Base-by-base conservation (phyloP, 495 filamentous ascomycete species). In the Aspergillus sclerotiicarbonarius region DNA sequence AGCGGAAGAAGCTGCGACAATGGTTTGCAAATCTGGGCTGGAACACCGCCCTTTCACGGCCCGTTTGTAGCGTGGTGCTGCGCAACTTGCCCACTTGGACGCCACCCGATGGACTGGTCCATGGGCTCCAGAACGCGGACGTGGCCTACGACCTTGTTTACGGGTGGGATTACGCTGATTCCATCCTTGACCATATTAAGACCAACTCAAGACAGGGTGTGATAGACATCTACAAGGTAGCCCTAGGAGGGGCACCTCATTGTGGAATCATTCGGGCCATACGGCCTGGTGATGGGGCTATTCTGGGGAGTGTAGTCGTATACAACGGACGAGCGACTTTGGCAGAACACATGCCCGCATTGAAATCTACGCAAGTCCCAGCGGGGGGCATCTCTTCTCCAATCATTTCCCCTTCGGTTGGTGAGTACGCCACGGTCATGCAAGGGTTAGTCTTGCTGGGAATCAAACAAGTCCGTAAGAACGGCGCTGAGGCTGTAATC, bases 211-310 rank as follows among this genome's bases (percentile, higher is more conserved):
- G 84, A n/a, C 88, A 90, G 56, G 91, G 91, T 21, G 84, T 93
- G n/a, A 79, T 87, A 10, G 90, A 92, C 57, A 84, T 95, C 18
- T 96, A 96, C 71, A 82, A 85, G 31, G 77, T 89, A 32, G 91
- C 91, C 4, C 77, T 96, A 3, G 77, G 84, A 31, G 90, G 92
- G 48, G 79, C 82, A 18, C 83, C 85, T 43, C 77, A 82, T 18
- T 93, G 90, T 61, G 90, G 90, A 44, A 86, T 96, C 54, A 91
- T 96, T 56, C 82, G 91, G 31, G 91, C 91, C 6, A 92, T 88
- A 69, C 80, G 83, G 52, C 81, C 82, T 0, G 74, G 80, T 41
- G 89, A 90, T 59, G 85, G 83, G 12, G 79, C 76, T 25, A 71
- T 96, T 15, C 67, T 96, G 30, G 91, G 90, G 6, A 91, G 88